Evolutionary conservation across 352 stramenopile species (phyloP), one percentile per base, ranked within the genome.

Genomic region (Globisporangium nodosum): DNA sequence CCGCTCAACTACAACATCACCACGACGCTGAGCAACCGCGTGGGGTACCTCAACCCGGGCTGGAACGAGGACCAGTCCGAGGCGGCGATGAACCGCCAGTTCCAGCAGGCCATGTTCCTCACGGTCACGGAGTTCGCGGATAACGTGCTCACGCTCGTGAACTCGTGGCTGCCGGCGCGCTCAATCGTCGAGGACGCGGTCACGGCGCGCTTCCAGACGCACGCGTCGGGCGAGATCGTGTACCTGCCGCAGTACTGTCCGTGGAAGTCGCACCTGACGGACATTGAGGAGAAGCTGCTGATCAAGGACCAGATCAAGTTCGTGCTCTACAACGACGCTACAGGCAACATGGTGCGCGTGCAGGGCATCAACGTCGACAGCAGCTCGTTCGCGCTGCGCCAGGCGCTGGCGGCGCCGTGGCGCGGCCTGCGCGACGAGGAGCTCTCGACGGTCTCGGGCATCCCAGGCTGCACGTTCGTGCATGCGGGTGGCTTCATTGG

Each of bases 401-500:
- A 97, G 49, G 76, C 81, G 27, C 63, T 99, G 42, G 81, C 92
- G 5, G 75, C 89, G 16, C 73, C 85, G 27, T 99, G 96, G 96
- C 84, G 97, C 57, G 96, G 97, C 31, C 68, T 99, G 24, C 78
- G 97, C 33, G 90, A 99, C 75, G 83, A 91, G 21, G 92, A 98
- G 56, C 76, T 99, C 35, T 88, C 74, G 33, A 61, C 65, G 9
- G 64, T 94, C 12, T 68, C 85, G 2, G 96, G 96, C 24, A 98
- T 99, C 66, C 70, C 85, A 18, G 96, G 90, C 60, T 96, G 88
- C 74, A 97, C 90, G 3, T 99, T 99, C 71, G 91, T 98, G 61
- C 97, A 99, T 79, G 96, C 92, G 5, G 91, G 88, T n/a, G 97
- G 97, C 40, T 99, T 99, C 75, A 99, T 99, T 59, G 97, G 97